phyloP scores from a whole-genome alignment of 306 rosid species.

The Alnus rubra region DNA sequence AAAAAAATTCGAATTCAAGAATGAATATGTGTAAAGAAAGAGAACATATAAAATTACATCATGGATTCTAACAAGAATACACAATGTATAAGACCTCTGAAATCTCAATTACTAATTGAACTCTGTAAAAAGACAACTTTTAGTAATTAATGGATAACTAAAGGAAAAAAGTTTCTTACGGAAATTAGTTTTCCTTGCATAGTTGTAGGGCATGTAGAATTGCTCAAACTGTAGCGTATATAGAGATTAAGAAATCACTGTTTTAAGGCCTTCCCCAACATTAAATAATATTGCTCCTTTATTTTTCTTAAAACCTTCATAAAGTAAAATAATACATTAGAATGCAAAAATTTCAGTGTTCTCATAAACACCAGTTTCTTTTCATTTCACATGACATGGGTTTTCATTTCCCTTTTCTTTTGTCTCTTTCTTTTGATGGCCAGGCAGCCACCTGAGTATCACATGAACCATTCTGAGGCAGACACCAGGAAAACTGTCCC shows the following conservation, averaged over 20 bases:
- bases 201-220: not conserved
- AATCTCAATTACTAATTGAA: not conserved
- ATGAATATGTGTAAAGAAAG: constrained; percentile 15
- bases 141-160: not conserved
- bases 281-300: not conserved
- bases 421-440: not conserved
- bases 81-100: not conserved
- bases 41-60: not conserved
- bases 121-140: not conserved
- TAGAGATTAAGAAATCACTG: not conserved
- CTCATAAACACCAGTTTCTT: not conserved
- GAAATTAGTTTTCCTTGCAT: not conserved
- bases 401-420: not conserved
- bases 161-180: not conserved
- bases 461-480: not conserved
- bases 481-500: not conserved
- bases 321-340: not conserved
- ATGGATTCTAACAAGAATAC: not conserved
- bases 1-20: constrained; percentile 22
- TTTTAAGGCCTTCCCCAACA: not conserved
- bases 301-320: not conserved
- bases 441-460: not conserved
- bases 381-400: not conserved
- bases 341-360: not conserved
- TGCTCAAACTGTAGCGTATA: not conserved